Conservation (phyloP, 2,329 filamentous ascomycete species). For the Trichoderma sp. region DNA sequence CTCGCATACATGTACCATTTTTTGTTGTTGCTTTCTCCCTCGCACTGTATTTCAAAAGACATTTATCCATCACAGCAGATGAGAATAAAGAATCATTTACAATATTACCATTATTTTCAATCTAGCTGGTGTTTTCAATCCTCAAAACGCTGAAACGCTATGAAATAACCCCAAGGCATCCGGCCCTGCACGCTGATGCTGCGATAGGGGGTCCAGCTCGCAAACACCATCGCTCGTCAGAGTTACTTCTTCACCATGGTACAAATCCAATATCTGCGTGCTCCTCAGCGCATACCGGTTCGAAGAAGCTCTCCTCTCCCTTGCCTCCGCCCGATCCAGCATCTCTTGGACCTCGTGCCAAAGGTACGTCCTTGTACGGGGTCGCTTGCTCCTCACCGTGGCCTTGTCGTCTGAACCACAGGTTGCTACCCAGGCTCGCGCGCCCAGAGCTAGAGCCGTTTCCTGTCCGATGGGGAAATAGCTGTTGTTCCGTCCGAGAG, state of each 20-base stretch:
- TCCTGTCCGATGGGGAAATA: constrained; percentile 57
- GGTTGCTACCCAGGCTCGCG: constrained; percentile 58
- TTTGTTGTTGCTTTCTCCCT: background rate
- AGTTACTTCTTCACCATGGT: constrained; percentile 43
- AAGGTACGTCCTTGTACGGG: background rate
- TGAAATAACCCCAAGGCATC: background rate
- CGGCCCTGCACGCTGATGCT: background rate
- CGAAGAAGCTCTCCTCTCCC: constrained; percentile 19
- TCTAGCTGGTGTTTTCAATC: background rate
- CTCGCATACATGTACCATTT: background rate
- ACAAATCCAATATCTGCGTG: constrained; percentile 44
- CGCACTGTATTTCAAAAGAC: background rate
- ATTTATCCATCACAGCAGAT: background rate
- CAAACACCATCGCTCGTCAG: constrained; percentile 42
- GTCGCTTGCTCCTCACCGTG: constrained; percentile 40
- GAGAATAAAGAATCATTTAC: background rate
- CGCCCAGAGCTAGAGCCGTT: constrained; percentile 53
- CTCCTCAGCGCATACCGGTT: background rate
- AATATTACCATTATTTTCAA: background rate
- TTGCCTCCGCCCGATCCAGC: constrained; percentile 24
- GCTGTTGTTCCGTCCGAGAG: constrained; percentile 55
- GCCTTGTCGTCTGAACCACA: constrained; percentile 57
- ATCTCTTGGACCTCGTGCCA: constrained; percentile 43
- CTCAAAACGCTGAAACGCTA: background rate
- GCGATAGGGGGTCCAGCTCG: constrained; percentile 7